phyloP scores from a whole-genome alignment of 257 asterid species.

The Catharanthus roseus region DNA sequence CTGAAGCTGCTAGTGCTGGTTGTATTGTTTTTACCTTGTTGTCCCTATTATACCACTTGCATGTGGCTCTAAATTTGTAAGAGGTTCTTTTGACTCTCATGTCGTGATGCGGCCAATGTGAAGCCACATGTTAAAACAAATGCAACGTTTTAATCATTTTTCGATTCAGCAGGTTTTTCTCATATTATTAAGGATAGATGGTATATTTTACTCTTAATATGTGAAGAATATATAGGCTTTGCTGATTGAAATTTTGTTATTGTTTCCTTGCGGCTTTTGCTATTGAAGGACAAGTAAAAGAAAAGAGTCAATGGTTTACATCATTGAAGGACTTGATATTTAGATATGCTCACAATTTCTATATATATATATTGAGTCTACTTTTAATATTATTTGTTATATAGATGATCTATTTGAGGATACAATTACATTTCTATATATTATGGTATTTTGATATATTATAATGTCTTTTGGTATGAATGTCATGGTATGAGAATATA shows the following conservation, averaged over 20 bases:
- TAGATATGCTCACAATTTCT: not conserved
- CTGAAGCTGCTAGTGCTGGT: constrained; percentile 96
- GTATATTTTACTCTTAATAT: not conserved
- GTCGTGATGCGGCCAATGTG: constrained; percentile 81
- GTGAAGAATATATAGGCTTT: not conserved
- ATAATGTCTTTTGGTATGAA: no score
- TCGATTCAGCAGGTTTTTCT: constrained; percentile 88
- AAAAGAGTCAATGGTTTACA: constrained; percentile 84
- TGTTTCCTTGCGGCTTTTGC: constrained; percentile 63
- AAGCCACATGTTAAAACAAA: constrained; percentile 62
- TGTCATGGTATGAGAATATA: no score
- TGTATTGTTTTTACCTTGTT: constrained; percentile 53
- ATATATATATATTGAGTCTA: constrained; percentile 5
- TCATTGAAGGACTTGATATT: constrained; percentile 58
- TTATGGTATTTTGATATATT: no score
- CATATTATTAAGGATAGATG: no score
- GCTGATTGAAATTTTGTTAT: constrained; percentile 5
- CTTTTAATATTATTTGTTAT: constrained; percentile 16
- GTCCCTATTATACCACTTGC: not conserved
- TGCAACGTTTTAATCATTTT: constrained; percentile 70
- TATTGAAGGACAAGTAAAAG: constrained; percentile 97
- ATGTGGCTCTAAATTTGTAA: not conserved
- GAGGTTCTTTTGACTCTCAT: constrained; percentile 29
- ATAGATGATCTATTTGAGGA: constrained; percentile 87
- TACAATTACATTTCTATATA: constrained; percentile 71